A percentile compares a stretch with the other conserved stretches of the same genome.
These are phyloP conservation scores for Psilocybe subaeruginosa DNA, from an alignment of 768 basidiomycete species.

Conservation along the genomic window DNA sequence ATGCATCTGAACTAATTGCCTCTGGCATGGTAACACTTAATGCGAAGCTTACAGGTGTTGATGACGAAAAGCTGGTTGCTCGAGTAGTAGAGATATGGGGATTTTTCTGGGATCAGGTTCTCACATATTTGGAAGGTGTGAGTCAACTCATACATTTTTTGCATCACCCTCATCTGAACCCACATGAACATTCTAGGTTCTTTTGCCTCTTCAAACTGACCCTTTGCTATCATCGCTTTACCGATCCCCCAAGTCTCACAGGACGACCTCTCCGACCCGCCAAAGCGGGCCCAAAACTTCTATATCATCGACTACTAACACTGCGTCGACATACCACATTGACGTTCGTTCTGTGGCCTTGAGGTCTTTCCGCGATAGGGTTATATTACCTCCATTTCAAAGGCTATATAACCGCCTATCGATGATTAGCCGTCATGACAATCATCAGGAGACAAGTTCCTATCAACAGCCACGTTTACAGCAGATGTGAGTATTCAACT, in stretches of 20 bases:
- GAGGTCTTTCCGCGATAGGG: constrained; percentile 77
- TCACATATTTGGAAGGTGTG: constrained; percentile 88
- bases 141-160: constrained; percentile 26
- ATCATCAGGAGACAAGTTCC: constrained; percentile 52
- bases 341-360: constrained; percentile 85
- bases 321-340: constrained; percentile 54
- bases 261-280: constrained; percentile 47
- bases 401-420: constrained; percentile 61
- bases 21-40: constrained; percentile 93
- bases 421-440: constrained; percentile 56
- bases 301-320: constrained; percentile 34
- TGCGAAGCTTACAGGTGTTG: constrained; percentile 74
- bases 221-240: constrained; percentile 68
- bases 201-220: constrained; percentile 41
- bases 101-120: constrained; percentile 91
- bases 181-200: constrained; percentile 26
- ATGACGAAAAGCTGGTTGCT: constrained; percentile 77
- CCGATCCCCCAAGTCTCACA: constrained; percentile 62
- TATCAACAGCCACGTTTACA: constrained; percentile 74
- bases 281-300: constrained; percentile 48
- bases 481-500: constrained; percentile 62
- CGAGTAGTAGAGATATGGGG: constrained; percentile 89
- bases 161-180: not conserved
- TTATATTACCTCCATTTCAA: constrained; percentile 67
- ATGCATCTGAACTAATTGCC: constrained; percentile 81